phyloP scores from a whole-genome alignment of 1,284 basidiomycete species.

The Trametes hirsuta region DNA sequence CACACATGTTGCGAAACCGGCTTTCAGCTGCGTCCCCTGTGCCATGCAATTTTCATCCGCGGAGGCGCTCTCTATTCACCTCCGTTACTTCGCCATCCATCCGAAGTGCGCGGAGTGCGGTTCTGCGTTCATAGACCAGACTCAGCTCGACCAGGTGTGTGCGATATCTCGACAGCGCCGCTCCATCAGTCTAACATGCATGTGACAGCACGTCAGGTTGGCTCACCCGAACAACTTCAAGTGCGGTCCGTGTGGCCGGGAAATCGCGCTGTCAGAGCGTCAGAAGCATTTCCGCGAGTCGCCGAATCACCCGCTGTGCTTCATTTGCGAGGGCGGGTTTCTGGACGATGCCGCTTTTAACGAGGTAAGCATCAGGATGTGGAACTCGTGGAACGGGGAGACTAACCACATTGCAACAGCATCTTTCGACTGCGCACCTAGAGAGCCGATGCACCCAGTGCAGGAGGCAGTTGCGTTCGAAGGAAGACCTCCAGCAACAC shows the following conservation, averaged over 20 bases:
- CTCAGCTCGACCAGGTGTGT: conserved; percentile 19
- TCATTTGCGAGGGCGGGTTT: conserved; percentile 22
- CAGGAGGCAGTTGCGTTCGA: conserved; percentile 13
- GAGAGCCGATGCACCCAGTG: conserved; percentile 15
- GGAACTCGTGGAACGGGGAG: background rate
- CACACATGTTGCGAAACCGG: conserved; percentile 11
- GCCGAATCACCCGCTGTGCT: conserved; percentile 21
- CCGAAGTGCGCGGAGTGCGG: conserved; percentile 20
- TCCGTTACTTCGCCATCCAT: conserved; percentile 9
- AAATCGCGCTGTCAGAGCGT: conserved; percentile 1
- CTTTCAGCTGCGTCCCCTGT: conserved; percentile 20
- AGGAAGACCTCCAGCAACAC: conserved; percentile 19
- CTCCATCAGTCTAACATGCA: background rate
- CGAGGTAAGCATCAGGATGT: conserved; percentile 9
- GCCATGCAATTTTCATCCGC: conserved; percentile 17
- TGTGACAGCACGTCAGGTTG: conserved; percentile 9
- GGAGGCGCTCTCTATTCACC: conserved; percentile 17
- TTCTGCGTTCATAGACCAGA: conserved; percentile 18
- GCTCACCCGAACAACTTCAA: conserved; percentile 8
- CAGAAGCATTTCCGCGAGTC: conserved; percentile 22
- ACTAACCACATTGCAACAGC: conserved; percentile 7
- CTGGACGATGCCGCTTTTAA: conserved; percentile 6
- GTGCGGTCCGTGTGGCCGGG: conserved; percentile 12
- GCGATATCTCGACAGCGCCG: background rate
- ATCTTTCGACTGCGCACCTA: conserved; percentile 19